Evolutionary conservation across 83 land plant species (phyloP), one percentile per base, ranked within the genome.

Genomic region (Picea abies): DNA sequence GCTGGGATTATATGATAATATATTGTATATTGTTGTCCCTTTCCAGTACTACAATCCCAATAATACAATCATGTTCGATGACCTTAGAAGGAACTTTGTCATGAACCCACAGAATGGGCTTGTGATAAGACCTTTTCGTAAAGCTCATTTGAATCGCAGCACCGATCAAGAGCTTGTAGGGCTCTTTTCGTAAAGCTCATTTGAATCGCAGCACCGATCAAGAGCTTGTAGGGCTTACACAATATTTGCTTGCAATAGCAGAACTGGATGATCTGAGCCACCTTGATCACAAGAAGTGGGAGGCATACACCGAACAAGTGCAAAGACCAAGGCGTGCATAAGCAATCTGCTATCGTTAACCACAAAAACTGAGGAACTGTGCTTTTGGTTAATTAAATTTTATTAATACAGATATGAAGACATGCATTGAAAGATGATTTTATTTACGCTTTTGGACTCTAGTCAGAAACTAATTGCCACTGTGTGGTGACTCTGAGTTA

Each of bases 31-130:
- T 67, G 80, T 22, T 58, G 68, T 41, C 62, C 22, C 61, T 79
- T 67, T 89, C 89, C 98, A 97, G 99, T 92, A 80, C 58, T 97
- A 97, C 86, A 92, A 85, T 85, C 82, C 93, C 60, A 90, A 85
- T 32, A 97, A 97, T 83, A 95, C 98, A 1, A 94, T 97, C 20
- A 97, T 97, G 99, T 95, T 97, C 88, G 99, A 97, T 87, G 99
- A 97, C 84, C 87, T 97, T 44, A 89, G 90, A 84, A 85, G 98
- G 69, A 97, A 97, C 81, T 97, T 95, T 88, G 99, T 95, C 82
- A 95, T 97, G 98, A 97, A 97, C 79, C 99, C 99, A 32, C 99
- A 90, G 81, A 97, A 97, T 86, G 99, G 99, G 14, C 91, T 97
- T 82, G 88, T 88, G 6, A 95, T 97, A 75, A 95, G 82, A 81